phyloP scores from a whole-genome alignment of 139 green algal species.

The Coccomyxa sp. region DNA sequence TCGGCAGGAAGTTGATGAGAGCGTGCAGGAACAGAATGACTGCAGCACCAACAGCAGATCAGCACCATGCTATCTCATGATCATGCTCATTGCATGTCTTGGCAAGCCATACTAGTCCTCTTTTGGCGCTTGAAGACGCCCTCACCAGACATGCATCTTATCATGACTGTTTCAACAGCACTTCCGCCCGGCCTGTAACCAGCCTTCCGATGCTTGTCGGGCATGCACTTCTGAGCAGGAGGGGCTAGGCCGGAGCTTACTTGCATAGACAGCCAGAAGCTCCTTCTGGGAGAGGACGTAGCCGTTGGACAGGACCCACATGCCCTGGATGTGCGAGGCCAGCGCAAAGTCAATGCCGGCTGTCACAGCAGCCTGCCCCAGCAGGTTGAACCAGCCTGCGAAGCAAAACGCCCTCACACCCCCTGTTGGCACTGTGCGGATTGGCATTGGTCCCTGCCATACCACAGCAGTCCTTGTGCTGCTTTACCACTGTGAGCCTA shows the following conservation, averaged over 20 bases:
- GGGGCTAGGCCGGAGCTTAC: too few species aligned
- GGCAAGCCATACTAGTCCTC: too few species aligned
- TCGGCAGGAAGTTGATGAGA: conserved; percentile 34
- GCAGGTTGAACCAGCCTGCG: conserved; percentile 32
- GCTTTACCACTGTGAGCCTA: neutral
- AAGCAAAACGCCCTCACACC: neutral
- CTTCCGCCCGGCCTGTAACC: too few species aligned
- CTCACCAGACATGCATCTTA: too few species aligned
- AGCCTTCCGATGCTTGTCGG: too few species aligned
- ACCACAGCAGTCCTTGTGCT: too few species aligned
- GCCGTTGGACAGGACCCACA: conserved; percentile 21
- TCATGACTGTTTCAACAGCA: too few species aligned
- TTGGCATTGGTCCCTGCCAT: too few species aligned
- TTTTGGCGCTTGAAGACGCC: too few species aligned
- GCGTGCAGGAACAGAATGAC: conserved; percentile 27
- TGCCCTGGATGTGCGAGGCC: conserved; percentile 18
- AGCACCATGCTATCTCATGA: neutral
- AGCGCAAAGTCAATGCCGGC: conserved; percentile 34
- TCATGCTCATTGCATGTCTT: too few species aligned
- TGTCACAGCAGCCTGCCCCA: conserved; percentile 30
- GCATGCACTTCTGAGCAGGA: too few species aligned
- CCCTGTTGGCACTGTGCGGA: too few species aligned
- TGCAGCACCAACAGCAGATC: neutral
- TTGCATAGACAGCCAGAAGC: conserved; percentile 34
- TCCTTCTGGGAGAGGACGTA: neutral